Conservation (phyloP, 2,329 filamentous ascomycete genomes). For the Fusarium irregulare region DNA sequence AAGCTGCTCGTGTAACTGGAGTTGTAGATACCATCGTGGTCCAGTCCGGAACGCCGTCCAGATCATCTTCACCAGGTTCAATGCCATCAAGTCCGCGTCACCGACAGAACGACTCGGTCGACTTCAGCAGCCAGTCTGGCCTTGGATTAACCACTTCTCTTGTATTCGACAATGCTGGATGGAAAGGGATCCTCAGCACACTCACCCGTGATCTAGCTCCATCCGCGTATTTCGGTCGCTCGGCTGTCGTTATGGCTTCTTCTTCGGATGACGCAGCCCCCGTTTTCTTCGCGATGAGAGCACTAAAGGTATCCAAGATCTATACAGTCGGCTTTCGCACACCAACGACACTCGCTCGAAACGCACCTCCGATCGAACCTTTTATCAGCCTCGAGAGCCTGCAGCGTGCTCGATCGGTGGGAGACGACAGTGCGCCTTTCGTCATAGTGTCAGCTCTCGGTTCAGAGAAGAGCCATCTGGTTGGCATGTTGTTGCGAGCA, state of each 20-base stretch:
- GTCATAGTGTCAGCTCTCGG: conserved; percentile 83
- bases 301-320: conserved; percentile 79
- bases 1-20: conserved; percentile 81
- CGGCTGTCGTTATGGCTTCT: conserved; percentile 79
- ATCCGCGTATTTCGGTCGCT: conserved; percentile 80
- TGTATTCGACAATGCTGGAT: conserved; percentile 83
- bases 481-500: conserved; percentile 80
- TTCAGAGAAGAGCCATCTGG: conserved; percentile 81
- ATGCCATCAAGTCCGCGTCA: conserved; percentile 61
- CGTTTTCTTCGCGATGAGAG: conserved; percentile 81
- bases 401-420: conserved; percentile 62
- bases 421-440: conserved; percentile 72
- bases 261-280: conserved; percentile 81
- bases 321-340: conserved; percentile 87
- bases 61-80: conserved; percentile 60
- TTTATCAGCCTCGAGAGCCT: conserved; percentile 79
- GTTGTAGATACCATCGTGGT: conserved; percentile 85
- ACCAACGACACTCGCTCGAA: conserved; percentile 68
- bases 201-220: conserved; percentile 85
- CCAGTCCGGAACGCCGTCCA: conserved; percentile 56
- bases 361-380: conserved; percentile 77
- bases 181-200: conserved; percentile 86
- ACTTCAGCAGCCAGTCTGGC: conserved; percentile 47
- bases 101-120: conserved; percentile 46
- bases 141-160: conserved; percentile 65